Evolutionary conservation across 2,329 filamentous ascomycete genomes (phyloP).

Genomic region (Pseudogymnoascus sp.): DNA sequence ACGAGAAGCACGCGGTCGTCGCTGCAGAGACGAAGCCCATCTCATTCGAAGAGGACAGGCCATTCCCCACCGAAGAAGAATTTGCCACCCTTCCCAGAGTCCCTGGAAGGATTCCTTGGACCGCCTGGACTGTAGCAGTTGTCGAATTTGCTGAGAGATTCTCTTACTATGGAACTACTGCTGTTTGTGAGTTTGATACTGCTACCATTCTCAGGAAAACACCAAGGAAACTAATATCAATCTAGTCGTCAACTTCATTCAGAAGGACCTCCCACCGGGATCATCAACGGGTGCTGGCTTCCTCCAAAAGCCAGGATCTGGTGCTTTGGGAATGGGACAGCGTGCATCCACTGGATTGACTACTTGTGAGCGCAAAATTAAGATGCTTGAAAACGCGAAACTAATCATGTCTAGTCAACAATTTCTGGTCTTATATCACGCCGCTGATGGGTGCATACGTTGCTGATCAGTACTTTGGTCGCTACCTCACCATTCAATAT

Average conservation of each 20-base stretch:
- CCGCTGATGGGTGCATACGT: slow-evolving; percentile 45
- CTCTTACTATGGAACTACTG: slow-evolving; percentile 63
- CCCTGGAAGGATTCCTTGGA: slow-evolving; percentile 53
- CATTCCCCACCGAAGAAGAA: slow-evolving; percentile 50
- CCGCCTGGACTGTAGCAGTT: slow-evolving; percentile 59
- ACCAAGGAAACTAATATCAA: slow-evolving; percentile 19
- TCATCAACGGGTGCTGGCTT: slow-evolving; percentile 36
- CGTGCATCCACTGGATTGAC: slow-evolving; percentile 39
- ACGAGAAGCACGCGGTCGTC: slow-evolving; percentile 12
- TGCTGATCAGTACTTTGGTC: slow-evolving; percentile 57
- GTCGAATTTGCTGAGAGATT: slow-evolving; percentile 67
- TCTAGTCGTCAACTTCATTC: slow-evolving; percentile 10
- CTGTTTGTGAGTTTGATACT: slow-evolving; percentile 44
- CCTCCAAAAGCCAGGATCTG: slow-evolving; percentile 31
- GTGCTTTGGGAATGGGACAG: slow-evolving; percentile 37
- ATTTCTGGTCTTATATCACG: slow-evolving; percentile 43
- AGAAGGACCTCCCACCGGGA: neutral
- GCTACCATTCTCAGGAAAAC: neutral
- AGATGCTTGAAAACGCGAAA: slow-evolving; percentile 15
- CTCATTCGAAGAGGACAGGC: slow-evolving; percentile 11
- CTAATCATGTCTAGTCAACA: slow-evolving; percentile 31
- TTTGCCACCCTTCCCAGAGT: slow-evolving; percentile 50
- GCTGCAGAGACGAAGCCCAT: neutral
- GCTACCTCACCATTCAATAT: slow-evolving; percentile 47
- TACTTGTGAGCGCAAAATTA: slow-evolving; percentile 24